A percentile compares a stretch with the other conserved stretches of the same genome.
Conservation (phyloP, 2,329 filamentous ascomycete species). For the Exophiala phaeomuriformis region DNA sequence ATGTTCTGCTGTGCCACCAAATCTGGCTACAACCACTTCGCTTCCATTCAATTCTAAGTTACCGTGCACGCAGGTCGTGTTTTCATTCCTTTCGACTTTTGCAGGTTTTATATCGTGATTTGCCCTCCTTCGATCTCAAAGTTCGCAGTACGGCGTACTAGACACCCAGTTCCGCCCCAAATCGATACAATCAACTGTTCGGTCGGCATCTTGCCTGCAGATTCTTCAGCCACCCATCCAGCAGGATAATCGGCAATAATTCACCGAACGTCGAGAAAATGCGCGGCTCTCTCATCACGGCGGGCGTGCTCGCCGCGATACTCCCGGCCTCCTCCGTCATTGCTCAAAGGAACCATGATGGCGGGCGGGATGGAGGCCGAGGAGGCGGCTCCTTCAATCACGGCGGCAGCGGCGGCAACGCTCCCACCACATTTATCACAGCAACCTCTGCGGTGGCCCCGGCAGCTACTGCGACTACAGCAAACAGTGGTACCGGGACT, state of each 20-base stretch:
- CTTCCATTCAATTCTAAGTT: constrained; percentile 1
- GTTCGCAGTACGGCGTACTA: no score
- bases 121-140: background rate
- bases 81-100: background rate
- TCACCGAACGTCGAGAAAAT: background rate
- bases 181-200: background rate
- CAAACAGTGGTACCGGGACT: background rate
- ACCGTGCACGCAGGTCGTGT: constrained; percentile 18
- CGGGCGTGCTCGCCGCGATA: constrained; percentile 4
- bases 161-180: background rate
- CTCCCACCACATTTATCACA: constrained; percentile 16
- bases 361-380: constrained; percentile 1
- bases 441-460: constrained; percentile 1
- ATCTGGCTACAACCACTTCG: background rate
- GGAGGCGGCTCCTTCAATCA: constrained; percentile 4
- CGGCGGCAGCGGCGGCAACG: constrained; percentile 8
- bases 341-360: constrained; percentile 9
- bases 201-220: no score
- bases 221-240: background rate
- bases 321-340: constrained; percentile 10
- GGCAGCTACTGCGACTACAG: background rate
- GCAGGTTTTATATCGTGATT: background rate
- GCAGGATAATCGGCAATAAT: no score
- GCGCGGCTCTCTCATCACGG: background rate
- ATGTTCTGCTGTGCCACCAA: background rate